A percentile compares a stretch with the other conserved stretches of the same genome.
These are phyloP conservation scores for Rhodosporidiobolus sp. DNA, from an alignment of 768 basidiomycete species.

Conservation along the genomic window DNA sequence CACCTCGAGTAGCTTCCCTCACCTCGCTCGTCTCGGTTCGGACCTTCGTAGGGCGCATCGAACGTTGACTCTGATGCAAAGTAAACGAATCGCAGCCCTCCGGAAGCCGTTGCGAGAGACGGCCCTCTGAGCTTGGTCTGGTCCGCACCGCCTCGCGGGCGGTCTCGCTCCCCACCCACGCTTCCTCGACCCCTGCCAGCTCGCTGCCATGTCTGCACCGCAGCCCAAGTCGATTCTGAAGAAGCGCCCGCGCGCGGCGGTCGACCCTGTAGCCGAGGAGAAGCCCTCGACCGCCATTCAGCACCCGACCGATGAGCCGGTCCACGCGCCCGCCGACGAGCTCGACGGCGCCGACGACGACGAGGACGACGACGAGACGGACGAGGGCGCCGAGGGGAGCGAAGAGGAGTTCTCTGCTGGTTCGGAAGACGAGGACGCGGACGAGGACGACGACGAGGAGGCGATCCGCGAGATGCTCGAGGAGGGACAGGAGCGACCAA, in stretches of 20 bases:
- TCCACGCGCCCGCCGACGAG: constrained; percentile 1
- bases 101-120: too few relatives aligned
- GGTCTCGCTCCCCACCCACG: background rate
- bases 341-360: background rate
- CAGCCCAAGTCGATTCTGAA: constrained; percentile 36
- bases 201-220: background rate
- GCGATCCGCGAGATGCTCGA: constrained; percentile 35
- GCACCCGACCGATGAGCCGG: constrained; percentile 2
- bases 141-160: background rate
- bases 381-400: background rate
- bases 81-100: too few relatives aligned
- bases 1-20: background rate
- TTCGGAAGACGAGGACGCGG: constrained; percentile 6
- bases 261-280: constrained; percentile 20
- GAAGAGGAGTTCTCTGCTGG: constrained; percentile 34
- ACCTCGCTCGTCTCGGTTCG: background rate
- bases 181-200: background rate
- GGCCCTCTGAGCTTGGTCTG: background rate
- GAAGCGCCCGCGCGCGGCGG: constrained; percentile 33
- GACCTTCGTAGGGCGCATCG: background rate
- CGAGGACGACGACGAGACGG: constrained; percentile 21
- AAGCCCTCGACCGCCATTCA: constrained; percentile 1
- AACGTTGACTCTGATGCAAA: background rate
- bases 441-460: constrained; percentile 32
- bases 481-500: constrained; percentile 27